Conservation (phyloP, 345 rosid genomes). For the Lumnitzera littorea region DNA sequence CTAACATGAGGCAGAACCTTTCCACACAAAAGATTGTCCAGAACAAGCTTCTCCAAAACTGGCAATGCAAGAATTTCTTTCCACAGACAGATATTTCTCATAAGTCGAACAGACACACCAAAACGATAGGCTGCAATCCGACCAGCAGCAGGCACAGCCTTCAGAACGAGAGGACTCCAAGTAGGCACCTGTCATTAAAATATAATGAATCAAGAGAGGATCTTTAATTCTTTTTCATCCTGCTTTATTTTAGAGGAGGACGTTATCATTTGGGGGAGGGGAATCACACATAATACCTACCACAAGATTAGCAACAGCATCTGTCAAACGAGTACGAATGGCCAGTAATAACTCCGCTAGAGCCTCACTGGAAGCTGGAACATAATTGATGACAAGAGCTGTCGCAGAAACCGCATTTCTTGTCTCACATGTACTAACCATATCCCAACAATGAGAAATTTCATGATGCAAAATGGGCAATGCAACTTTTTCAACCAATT, state of each 20-base stretch:
- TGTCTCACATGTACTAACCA: conserved; percentile 70
- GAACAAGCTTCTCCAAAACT: conserved; percentile 73
- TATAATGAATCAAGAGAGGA: neutral
- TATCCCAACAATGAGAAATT: conserved; percentile 84
- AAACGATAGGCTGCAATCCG: conserved; percentile 77
- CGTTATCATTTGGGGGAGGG: neutral
- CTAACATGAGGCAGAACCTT: conserved; percentile 81
- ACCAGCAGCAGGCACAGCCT: conserved; percentile 85
- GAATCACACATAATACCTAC: conserved; percentile 23
- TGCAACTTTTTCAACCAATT: conserved; percentile 83
- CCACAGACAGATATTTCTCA: conserved; percentile 90
- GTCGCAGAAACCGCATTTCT: conserved; percentile 82
- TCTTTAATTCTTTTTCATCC: neutral
- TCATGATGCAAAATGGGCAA: conserved; percentile 79
- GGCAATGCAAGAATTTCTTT: conserved; percentile 76
- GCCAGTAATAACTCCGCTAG: conserved; percentile 51
- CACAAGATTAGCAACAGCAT: conserved; percentile 52
- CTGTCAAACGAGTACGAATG: conserved; percentile 63
- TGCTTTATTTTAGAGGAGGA: neutral
- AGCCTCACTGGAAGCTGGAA: conserved; percentile 70
- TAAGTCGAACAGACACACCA: conserved; percentile 76
- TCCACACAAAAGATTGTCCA: conserved; percentile 70
- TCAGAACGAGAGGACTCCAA: conserved; percentile 72
- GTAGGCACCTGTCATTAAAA: conserved; percentile 59
- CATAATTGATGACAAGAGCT: conserved; percentile 63